phyloP scores from a whole-genome alignment of 371 early-diverging fungal genomes.

The Batrachochytrium dendrobatidis region DNA sequence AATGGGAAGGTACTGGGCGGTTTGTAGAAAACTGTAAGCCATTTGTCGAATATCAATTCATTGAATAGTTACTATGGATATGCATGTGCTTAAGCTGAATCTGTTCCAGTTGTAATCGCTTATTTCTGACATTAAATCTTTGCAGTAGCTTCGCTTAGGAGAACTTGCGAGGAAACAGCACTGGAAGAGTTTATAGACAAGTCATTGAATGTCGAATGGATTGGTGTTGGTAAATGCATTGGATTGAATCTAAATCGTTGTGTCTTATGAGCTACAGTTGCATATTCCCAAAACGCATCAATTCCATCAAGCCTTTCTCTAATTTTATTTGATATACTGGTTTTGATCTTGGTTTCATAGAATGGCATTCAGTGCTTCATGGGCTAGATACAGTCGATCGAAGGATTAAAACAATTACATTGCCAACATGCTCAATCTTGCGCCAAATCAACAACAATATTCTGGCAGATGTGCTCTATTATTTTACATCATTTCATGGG shows the following conservation, averaged over 20 bases:
- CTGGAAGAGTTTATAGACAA: constrained; percentile 38
- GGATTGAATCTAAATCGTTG: too few relatives aligned
- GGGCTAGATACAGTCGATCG: constrained; percentile 25
- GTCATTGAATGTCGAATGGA: constrained; percentile 40
- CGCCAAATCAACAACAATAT: constrained; percentile 61
- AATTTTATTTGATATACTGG: too few relatives aligned
- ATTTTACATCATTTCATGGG: constrained; percentile 39
- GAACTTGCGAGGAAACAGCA: constrained; percentile 44
- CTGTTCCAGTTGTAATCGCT: neutral
- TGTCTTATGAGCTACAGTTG: constrained; percentile 5
- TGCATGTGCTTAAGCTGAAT: neutral
- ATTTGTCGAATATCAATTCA: neutral
- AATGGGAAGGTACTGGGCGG: constrained; percentile 46
- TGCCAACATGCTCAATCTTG: constrained; percentile 57
- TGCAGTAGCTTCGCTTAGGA: constrained; percentile 43
- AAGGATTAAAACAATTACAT: constrained; percentile 46
- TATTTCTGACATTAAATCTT: neutral
- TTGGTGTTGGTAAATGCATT: constrained; percentile 46
- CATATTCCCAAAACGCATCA: neutral
- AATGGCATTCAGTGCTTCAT: constrained; percentile 59
- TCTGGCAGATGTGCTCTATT: constrained; percentile 59
- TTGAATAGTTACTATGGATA: too few relatives aligned
- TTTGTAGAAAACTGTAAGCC: constrained; percentile 44
- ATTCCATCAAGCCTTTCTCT: too few relatives aligned
- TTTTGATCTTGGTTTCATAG: constrained; percentile 14